phyloP scores from a whole-genome alignment of 345 rosid species.

The Barbarea vulgaris region DNA sequence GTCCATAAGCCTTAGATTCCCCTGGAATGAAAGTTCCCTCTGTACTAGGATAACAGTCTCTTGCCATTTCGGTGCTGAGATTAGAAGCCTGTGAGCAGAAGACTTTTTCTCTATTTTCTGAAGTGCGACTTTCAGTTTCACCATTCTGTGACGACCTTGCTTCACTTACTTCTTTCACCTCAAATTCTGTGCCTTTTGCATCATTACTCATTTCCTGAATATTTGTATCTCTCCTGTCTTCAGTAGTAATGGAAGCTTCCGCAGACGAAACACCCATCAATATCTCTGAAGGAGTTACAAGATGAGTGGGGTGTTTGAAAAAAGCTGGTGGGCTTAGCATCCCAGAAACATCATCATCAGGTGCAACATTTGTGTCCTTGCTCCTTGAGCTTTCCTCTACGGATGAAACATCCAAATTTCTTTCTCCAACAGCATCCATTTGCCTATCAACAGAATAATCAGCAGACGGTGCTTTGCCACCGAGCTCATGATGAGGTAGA shows the following conservation, averaged over 20 bases:
- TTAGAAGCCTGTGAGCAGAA: conserved; percentile 72
- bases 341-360: conserved; percentile 54
- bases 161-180: conserved; percentile 70
- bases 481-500: conserved; percentile 47
- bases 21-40: conserved; percentile 48
- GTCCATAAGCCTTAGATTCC: conserved; percentile 44
- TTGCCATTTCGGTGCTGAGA: conserved; percentile 60
- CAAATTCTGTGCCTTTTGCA: conserved; percentile 49
- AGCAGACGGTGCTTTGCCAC: conserved; percentile 45
- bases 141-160: conserved; percentile 46
- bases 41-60: conserved; percentile 50
- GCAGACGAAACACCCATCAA: conserved; percentile 62
- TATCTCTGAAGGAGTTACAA: conserved; percentile 83
- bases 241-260: conserved; percentile 49
- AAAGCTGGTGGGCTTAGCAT: conserved; percentile 47
- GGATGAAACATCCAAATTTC: conserved; percentile 45
- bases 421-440: conserved; percentile 45
- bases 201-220: conserved; percentile 54
- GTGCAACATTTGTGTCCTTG: conserved; percentile 49
- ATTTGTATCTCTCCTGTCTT: conserved; percentile 48
- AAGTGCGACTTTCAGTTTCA: conserved; percentile 45
- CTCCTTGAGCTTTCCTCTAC: conserved; percentile 49
- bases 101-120: conserved; percentile 52
- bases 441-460: conserved; percentile 63
- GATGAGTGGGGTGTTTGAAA: conserved; percentile 81